A percentile compares a stretch with the other conserved stretches of the same genome.
These are phyloP conservation scores for Verticillium nonalfalfae DNA, from an alignment of 2,329 filamentous ascomycete genomes.

Conservation along the genomic window DNA sequence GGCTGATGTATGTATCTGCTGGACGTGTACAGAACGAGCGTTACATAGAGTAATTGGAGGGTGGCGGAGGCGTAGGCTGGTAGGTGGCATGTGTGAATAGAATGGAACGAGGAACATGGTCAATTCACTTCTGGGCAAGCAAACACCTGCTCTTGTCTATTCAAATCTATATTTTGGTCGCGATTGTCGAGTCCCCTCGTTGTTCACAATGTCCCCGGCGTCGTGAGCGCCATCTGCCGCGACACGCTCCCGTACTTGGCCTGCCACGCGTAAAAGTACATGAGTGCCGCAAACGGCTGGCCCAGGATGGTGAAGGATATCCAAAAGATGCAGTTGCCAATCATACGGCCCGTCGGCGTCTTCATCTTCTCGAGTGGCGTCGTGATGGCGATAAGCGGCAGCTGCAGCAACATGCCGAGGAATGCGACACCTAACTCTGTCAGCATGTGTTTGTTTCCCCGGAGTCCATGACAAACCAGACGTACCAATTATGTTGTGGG, in stretches of 20 bases:
- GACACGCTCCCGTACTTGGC: slow-evolving; percentile 89
- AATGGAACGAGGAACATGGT: not conserved
- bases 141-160: not conserved
- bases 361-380: slow-evolving; percentile 73
- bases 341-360: slow-evolving; percentile 66
- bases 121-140: not conserved
- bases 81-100: no score
- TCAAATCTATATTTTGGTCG: not conserved
- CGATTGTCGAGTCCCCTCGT: not conserved
- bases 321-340: slow-evolving; percentile 96
- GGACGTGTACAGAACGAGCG: no score
- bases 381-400: slow-evolving; percentile 81
- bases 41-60: no score
- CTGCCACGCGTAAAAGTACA: slow-evolving; percentile 99
- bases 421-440: slow-evolving; percentile 70
- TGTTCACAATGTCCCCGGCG: not conserved
- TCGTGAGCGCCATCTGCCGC: slow-evolving; percentile 20
- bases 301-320: slow-evolving; percentile 92
- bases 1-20: no score
- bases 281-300: slow-evolving; percentile 82
- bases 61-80: no score
- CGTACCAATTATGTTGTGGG: slow-evolving; percentile 84
- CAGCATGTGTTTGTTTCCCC: not conserved
- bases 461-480: not conserved
- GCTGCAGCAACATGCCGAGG: slow-evolving; percentile 85